A percentile compares a stretch with the other conserved stretches of the same genome.
phyloP scores from a whole-genome alignment of 176 grass and related monocot species.

The Otatea glauca region DNA sequence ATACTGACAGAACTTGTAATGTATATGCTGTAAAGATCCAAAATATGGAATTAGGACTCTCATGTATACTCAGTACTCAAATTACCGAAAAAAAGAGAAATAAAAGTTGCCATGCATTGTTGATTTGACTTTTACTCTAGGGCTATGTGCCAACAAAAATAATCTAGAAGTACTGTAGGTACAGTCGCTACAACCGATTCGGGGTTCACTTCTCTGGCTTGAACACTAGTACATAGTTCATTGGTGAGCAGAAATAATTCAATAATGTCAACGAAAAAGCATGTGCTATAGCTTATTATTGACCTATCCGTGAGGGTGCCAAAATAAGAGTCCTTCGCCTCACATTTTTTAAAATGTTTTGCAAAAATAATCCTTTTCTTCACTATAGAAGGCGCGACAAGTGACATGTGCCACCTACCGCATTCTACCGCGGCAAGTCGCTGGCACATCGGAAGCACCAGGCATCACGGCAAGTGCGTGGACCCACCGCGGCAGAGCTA shows the following conservation, averaged over 20 bases:
- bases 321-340: neutral
- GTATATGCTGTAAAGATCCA: neutral
- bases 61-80: neutral
- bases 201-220: neutral
- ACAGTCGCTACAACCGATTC: neutral
- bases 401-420: too few species aligned
- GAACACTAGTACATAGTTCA: neutral
- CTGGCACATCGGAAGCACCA: too few species aligned
- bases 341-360: too few species aligned
- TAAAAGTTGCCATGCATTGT: neutral
- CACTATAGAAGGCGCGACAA: too few species aligned
- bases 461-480: too few species aligned
- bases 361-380: too few species aligned
- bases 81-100: neutral
- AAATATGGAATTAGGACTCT: neutral
- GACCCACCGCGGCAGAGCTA: too few species aligned
- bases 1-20: neutral
- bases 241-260: neutral
- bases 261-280: neutral
- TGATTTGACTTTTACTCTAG: neutral
- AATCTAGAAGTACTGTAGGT: neutral
- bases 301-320: neutral
- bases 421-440: too few species aligned
- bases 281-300: neutral
- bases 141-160: neutral